phyloP scores from a whole-genome alignment of 495 filamentous ascomycete species.

The Penicillium coprophilum region DNA sequence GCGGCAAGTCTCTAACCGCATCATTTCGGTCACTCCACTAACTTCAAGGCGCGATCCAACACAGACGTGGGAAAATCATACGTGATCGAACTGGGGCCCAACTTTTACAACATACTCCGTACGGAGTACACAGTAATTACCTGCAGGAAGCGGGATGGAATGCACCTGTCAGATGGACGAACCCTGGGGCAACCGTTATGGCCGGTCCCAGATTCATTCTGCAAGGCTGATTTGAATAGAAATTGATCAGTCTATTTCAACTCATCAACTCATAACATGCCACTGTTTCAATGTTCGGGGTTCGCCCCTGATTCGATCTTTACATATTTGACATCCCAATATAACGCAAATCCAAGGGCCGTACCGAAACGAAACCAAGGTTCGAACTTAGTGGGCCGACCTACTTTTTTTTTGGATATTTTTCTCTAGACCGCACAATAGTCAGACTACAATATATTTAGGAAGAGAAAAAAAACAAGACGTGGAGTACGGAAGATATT shows the following conservation, averaged over 20 bases:
- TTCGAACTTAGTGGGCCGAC: conserved; percentile 16
- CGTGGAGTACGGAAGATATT: too few relatives aligned
- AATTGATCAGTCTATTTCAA: neutral
- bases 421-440: neutral
- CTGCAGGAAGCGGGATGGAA: conserved; percentile 19
- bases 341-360: conserved; percentile 17
- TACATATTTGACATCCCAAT: neutral
- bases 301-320: conserved; percentile 3
- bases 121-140: conserved; percentile 18
- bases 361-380: conserved; percentile 20
- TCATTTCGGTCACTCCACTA: conserved; percentile 6
- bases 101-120: conserved; percentile 16
- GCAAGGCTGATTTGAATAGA: conserved; percentile 3
- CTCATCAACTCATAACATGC: neutral
- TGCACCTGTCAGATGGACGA: conserved; percentile 29
- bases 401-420: neutral
- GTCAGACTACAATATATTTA: neutral
- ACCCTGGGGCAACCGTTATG: conserved; percentile 35
- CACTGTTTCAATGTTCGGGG: conserved; percentile 7
- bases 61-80: conserved; percentile 19
- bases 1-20: conserved; percentile 6
- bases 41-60: conserved; percentile 14
- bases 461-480: conserved; percentile 2
- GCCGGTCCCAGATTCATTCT: conserved; percentile 18
- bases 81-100: conserved; percentile 13